phyloP scores from a whole-genome alignment of 2,329 filamentous ascomycete species.

The Colletotrichum destructivum region DNA sequence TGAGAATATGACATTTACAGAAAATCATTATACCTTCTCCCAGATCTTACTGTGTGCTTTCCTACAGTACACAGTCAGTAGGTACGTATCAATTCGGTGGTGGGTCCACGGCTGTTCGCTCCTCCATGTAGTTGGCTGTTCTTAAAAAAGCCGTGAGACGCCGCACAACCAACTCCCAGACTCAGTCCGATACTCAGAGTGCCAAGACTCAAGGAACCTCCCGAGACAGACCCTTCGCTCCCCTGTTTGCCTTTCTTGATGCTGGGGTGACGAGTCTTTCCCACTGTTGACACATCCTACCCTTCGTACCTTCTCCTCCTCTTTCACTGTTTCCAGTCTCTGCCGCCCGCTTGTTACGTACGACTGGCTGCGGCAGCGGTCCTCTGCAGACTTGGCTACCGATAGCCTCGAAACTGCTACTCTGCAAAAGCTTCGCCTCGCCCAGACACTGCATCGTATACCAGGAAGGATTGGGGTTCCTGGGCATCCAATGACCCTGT shows the following conservation, averaged over 20 bases:
- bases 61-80: too few relatives aligned
- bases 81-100: not conserved
- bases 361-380: conserved; percentile 32
- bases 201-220: conserved; percentile 41
- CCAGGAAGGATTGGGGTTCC: conserved; percentile 20
- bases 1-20: not conserved
- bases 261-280: not conserved
- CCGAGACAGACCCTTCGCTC: conserved; percentile 17
- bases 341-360: conserved; percentile 5
- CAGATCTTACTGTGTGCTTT: not conserved
- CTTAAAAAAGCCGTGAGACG: conserved; percentile 43
- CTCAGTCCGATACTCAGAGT: conserved; percentile 39
- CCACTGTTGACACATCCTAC: conserved; percentile 28
- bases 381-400: conserved; percentile 29
- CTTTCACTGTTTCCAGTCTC: not conserved
- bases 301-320: conserved; percentile 1
- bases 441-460: conserved; percentile 13
- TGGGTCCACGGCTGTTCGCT: not conserved
- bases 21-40: not conserved
- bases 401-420: conserved; percentile 27
- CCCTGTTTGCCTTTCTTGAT: not conserved
- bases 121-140: conserved; percentile 17
- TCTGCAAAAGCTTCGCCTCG: conserved; percentile 40
- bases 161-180: conserved; percentile 41
- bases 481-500: conserved; percentile 17